A percentile compares a stretch with the other conserved stretches of the same genome.
Conservation (phyloP, 352 stramenopile species). For the Pythium rishiriense region DNA sequence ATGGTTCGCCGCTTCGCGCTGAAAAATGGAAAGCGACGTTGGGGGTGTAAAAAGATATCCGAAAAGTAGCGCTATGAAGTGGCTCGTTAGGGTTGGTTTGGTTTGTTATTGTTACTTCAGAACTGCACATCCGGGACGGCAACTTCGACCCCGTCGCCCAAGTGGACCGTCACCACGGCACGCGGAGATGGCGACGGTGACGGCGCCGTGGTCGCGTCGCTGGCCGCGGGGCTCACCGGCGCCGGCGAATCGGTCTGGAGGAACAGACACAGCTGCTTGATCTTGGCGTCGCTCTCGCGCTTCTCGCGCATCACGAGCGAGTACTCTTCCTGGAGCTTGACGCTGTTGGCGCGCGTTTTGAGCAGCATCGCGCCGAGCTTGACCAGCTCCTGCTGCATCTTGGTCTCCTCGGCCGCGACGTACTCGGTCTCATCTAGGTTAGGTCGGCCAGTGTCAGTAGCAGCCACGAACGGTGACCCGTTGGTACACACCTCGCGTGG, state of each 20-base stretch:
- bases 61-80: constrained; percentile 27
- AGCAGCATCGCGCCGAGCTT: constrained; percentile 42
- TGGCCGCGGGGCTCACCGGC: constrained; percentile 2
- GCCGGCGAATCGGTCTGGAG: constrained; percentile 32
- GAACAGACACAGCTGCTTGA: constrained; percentile 55
- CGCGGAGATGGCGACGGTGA: constrained; percentile 22
- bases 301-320: constrained; percentile 44
- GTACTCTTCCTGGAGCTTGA: constrained; percentile 56
- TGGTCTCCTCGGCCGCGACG: constrained; percentile 52
- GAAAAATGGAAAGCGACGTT: constrained; percentile 18
- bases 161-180: background rate
- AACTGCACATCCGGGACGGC: constrained; percentile 23
- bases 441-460: no score
- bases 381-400: constrained; percentile 50
- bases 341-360: constrained; percentile 35
- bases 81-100: background rate
- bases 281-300: constrained; percentile 51
- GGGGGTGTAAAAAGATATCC: constrained; percentile 18
- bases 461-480: no score
- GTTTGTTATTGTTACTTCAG: constrained; percentile 9
- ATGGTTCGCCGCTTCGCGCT: constrained; percentile 30
- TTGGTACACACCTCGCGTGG: constrained; percentile 40
- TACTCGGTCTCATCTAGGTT: constrained; percentile 54
- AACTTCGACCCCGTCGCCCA: constrained; percentile 18
- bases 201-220: background rate